These are phyloP conservation scores for Rossbeevera mucosa DNA, from an alignment of 768 basidiomycete genomes.

Conservation along the genomic window DNA sequence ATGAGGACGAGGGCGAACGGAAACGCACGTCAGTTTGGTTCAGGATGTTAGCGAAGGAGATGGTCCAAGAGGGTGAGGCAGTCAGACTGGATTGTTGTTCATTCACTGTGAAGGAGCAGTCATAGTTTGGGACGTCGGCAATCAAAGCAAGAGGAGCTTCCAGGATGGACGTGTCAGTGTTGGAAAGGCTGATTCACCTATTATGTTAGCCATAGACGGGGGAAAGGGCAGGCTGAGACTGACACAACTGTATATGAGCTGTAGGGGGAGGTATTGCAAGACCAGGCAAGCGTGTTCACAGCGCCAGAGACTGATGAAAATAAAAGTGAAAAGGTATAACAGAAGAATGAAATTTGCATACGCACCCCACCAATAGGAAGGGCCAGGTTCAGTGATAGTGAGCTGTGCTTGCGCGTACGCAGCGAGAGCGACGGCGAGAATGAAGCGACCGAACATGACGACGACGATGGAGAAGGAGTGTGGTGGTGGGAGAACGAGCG, in stretches of 20 bases:
- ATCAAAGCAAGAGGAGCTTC: constrained; percentile 38
- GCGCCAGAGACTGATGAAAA: constrained; percentile 47
- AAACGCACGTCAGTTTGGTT: constrained; percentile 52
- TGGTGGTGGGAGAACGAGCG: constrained; percentile 26
- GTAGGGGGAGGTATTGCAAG: constrained; percentile 41
- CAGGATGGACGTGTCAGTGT: constrained; percentile 39
- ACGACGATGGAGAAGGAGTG: constrained; percentile 9
- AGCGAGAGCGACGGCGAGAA: constrained; percentile 34
- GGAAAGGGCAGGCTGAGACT: background rate
- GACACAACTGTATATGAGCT: constrained; percentile 47
- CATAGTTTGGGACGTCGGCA: constrained; percentile 47
- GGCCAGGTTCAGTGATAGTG: constrained; percentile 41
- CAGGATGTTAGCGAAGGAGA: constrained; percentile 46
- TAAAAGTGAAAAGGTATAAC: background rate
- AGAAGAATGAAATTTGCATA: constrained; percentile 6
- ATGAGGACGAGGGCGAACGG: background rate
- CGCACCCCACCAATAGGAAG: constrained; percentile 60
- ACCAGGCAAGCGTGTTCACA: constrained; percentile 57
- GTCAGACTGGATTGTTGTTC: constrained; percentile 40
- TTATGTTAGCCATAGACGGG: constrained; percentile 2
- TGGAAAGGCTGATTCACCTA: constrained; percentile 37
- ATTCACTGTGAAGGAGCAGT: constrained; percentile 55
- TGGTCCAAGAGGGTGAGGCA: constrained; percentile 43
- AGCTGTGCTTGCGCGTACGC: constrained; percentile 38
- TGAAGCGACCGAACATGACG: constrained; percentile 33